A percentile compares a stretch with the other conserved stretches of the same genome.
Evolutionary conservation across 768 basidiomycete genomes (phyloP).

Genomic region (Asterophora lycoperdoides): DNA sequence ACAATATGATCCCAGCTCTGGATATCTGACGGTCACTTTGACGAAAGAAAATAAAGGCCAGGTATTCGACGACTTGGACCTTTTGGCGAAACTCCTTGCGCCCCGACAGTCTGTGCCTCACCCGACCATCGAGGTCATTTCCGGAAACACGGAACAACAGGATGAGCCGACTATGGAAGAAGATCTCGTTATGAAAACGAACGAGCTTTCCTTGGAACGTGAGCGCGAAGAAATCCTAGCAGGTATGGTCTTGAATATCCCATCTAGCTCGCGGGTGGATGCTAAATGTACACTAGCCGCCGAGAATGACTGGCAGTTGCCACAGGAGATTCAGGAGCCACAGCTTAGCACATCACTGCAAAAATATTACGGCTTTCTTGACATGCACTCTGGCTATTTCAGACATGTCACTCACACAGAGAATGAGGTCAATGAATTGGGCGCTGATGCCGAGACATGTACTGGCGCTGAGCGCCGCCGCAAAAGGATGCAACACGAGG

Average conservation of each 20-base stretch:
- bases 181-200: constrained; percentile 40
- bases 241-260: constrained; percentile 34
- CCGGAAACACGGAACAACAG: constrained; percentile 11
- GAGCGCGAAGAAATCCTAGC: constrained; percentile 55
- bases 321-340: constrained; percentile 53
- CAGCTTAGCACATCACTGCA: constrained; percentile 36
- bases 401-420: constrained; percentile 65
- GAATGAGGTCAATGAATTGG: constrained; percentile 82
- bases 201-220: constrained; percentile 46
- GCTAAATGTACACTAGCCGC: constrained; percentile 46
- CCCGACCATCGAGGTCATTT: constrained; percentile 57
- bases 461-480: constrained; percentile 45
- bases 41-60: constrained; percentile 65
- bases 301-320: constrained; percentile 74
- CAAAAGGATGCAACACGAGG: constrained; percentile 56
- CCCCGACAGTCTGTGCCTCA: constrained; percentile 43
- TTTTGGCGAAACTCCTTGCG: constrained; percentile 73
- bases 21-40: constrained; percentile 70
- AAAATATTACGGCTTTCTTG: constrained; percentile 71
- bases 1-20: constrained; percentile 70
- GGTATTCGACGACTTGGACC: constrained; percentile 71
- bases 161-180: constrained; percentile 24
- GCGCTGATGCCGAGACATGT: constrained; percentile 58
- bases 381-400: constrained; percentile 74
- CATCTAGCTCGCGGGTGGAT: constrained; percentile 3